These are phyloP conservation scores for Delitschia confertaspora DNA, from an alignment of 495 filamentous ascomycete genomes.

Conservation along the genomic window DNA sequence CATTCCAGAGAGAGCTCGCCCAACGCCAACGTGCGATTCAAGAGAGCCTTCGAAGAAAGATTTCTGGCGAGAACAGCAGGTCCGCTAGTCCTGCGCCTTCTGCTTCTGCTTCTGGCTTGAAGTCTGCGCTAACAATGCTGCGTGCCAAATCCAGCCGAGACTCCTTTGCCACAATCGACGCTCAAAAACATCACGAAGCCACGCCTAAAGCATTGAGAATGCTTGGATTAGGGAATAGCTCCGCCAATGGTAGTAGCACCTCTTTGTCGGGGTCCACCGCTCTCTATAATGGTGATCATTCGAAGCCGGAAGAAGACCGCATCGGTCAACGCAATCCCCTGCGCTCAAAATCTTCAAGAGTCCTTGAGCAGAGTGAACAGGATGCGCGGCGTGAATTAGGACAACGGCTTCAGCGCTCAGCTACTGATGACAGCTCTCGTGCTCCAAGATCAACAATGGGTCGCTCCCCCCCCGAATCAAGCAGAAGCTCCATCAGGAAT, in stretches of 20 bases:
- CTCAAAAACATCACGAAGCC: constrained; percentile 35
- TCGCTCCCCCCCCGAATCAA: constrained; percentile 26
- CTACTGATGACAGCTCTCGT: constrained; percentile 17
- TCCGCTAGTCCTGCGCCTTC: constrained; percentile 43
- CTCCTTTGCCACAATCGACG: constrained; percentile 39
- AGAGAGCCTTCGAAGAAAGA: constrained; percentile 67
- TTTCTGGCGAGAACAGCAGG: constrained; percentile 52
- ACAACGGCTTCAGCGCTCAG: constrained; percentile 11
- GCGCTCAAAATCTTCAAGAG: constrained; percentile 36
- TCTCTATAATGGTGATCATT: constrained; percentile 35
- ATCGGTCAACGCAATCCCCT: constrained; percentile 26
- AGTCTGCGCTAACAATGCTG: constrained; percentile 59
- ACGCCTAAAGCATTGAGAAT: constrained; percentile 61
- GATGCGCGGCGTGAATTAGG: constrained; percentile 29
- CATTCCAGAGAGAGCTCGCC: constrained; percentile 73
- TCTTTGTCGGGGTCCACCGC: constrained; percentile 32
- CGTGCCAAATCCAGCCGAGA: constrained; percentile 59
- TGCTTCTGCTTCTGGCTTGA: constrained; percentile 29
- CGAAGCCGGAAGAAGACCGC: constrained; percentile 42
- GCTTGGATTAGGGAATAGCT: constrained; percentile 49
- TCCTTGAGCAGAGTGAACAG: constrained; percentile 29
- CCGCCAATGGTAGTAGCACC: constrained; percentile 38
- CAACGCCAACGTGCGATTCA: constrained; percentile 67
- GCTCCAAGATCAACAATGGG: constrained; percentile 15
- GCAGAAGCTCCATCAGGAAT: constrained; percentile 28